These are phyloP conservation scores for Microdochium nivale DNA, from an alignment of 2,329 filamentous ascomycete species.

Conservation along the genomic window DNA sequence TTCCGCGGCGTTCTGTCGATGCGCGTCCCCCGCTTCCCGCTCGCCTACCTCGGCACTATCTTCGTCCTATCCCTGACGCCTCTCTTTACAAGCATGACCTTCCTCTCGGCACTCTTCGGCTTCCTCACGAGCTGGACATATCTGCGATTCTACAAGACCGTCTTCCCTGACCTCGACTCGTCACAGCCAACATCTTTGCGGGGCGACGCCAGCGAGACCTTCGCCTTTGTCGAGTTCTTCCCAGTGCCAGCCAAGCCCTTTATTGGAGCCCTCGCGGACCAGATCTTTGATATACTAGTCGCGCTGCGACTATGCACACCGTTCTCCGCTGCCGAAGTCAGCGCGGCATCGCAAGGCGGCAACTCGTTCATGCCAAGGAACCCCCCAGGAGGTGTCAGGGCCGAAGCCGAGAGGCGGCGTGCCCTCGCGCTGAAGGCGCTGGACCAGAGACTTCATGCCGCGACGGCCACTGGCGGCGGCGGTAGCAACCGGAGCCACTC, in stretches of 20 bases:
- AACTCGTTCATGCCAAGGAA: slow-evolving; percentile 48
- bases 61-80: slow-evolving; percentile 54
- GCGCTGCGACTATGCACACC: slow-evolving; percentile 72
- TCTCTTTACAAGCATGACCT: slow-evolving; percentile 58
- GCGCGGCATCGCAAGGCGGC: slow-evolving; percentile 54
- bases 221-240: slow-evolving; percentile 94
- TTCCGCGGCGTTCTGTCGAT: slow-evolving; percentile 84
- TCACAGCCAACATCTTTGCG: slow-evolving; percentile 56
- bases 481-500: slow-evolving; percentile 30
- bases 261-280: slow-evolving; percentile 63
- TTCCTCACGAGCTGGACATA: slow-evolving; percentile 91
- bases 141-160: slow-evolving; percentile 84
- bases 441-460: slow-evolving; percentile 86
- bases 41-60: slow-evolving; percentile 68
- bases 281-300: slow-evolving; percentile 68
- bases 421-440: slow-evolving; percentile 85
- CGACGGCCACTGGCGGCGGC: slow-evolving; percentile 49
- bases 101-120: slow-evolving; percentile 72
- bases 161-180: slow-evolving; percentile 59
- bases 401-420: slow-evolving; percentile 84
- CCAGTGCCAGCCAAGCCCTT: slow-evolving; percentile 74
- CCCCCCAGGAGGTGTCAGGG: slow-evolving; percentile 62
- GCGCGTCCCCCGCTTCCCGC: slow-evolving; percentile 64
- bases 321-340: slow-evolving; percentile 74
- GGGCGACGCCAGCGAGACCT: slow-evolving; percentile 92